Evolutionary conservation across 768 basidiomycete species (phyloP).

Genomic region (Hygrocybe punicea): DNA sequence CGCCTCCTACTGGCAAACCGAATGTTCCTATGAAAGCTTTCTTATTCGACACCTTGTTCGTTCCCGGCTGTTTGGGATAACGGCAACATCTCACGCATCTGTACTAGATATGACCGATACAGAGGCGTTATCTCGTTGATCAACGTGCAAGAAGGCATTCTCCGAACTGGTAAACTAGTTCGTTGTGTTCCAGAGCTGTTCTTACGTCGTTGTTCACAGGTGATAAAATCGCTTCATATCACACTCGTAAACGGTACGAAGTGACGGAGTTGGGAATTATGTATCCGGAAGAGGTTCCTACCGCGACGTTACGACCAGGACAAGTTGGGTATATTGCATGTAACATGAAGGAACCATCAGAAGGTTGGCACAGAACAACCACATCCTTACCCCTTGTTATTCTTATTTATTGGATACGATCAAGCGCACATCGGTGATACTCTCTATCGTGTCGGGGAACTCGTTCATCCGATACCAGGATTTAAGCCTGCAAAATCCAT

Average conservation of each 20-base stretch:
- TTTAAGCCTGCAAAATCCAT: conserved; percentile 93
- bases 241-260: conserved; percentile 86
- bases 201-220: conserved; percentile 43
- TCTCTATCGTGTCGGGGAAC: conserved; percentile 67
- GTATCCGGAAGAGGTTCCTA: conserved; percentile 84
- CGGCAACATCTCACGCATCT: conserved; percentile 2
- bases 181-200: not conserved
- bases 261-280: conserved; percentile 85
- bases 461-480: conserved; percentile 80
- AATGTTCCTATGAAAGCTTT: conserved; percentile 71
- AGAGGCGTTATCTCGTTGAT: conserved; percentile 93
- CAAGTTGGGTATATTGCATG: conserved; percentile 90
- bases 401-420: not conserved
- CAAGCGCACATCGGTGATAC: conserved; percentile 94
- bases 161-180: conserved; percentile 65
- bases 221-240: conserved; percentile 83
- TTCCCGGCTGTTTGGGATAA: conserved; percentile 3
- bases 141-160: conserved; percentile 71
- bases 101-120: conserved; percentile 82
- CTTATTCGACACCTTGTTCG: conserved; percentile 89
- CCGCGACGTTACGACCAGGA: conserved; percentile 61
- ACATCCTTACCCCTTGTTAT: not conserved
- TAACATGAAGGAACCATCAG: conserved; percentile 96
- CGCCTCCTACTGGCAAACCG: conserved; percentile 62
- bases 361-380: conserved; percentile 54